These are phyloP conservation scores for Recurvomyces mirabilis DNA, from an alignment of 495 filamentous ascomycete species.

Conservation along the genomic window DNA sequence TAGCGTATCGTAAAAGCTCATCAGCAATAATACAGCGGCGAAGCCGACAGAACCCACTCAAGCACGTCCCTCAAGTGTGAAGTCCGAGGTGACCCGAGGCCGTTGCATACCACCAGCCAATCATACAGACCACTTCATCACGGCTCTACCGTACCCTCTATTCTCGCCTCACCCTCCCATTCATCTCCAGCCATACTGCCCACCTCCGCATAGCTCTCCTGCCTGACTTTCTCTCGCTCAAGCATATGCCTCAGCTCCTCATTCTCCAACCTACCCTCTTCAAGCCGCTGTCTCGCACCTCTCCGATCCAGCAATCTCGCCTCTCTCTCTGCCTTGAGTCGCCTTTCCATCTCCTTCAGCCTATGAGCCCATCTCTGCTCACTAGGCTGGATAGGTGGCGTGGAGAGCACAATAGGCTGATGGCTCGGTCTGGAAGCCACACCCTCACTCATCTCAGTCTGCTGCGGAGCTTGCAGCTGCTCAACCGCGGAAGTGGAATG, in stretches of 20 bases:
- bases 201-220: slow-evolving; percentile 21
- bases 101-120: too few relatives aligned
- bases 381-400: slow-evolving; percentile 30
- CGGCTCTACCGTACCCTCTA: background rate
- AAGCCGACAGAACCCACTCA: too few relatives aligned
- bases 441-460: slow-evolving; percentile 3
- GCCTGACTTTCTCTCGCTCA: slow-evolving; percentile 49
- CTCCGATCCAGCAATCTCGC: slow-evolving; percentile 72
- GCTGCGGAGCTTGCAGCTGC: slow-evolving; percentile 16
- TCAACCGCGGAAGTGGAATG: slow-evolving; percentile 40
- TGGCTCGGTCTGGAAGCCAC: slow-evolving; percentile 12
- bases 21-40: too few relatives aligned
- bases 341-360: slow-evolving; percentile 72
- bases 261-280: slow-evolving; percentile 72
- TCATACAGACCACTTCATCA: too few relatives aligned
- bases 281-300: slow-evolving; percentile 71
- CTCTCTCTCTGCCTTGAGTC: slow-evolving; percentile 82
- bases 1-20: too few relatives aligned
- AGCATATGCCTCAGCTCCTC: slow-evolving; percentile 57
- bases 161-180: background rate
- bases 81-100: too few relatives aligned
- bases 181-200: slow-evolving; percentile 8
- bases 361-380: slow-evolving; percentile 75
- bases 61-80: too few relatives aligned
- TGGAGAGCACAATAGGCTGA: slow-evolving; percentile 19